These are phyloP conservation scores for Craspedostauros australis DNA, from an alignment of 108 stramenopile genomes.

Conservation along the genomic window DNA sequence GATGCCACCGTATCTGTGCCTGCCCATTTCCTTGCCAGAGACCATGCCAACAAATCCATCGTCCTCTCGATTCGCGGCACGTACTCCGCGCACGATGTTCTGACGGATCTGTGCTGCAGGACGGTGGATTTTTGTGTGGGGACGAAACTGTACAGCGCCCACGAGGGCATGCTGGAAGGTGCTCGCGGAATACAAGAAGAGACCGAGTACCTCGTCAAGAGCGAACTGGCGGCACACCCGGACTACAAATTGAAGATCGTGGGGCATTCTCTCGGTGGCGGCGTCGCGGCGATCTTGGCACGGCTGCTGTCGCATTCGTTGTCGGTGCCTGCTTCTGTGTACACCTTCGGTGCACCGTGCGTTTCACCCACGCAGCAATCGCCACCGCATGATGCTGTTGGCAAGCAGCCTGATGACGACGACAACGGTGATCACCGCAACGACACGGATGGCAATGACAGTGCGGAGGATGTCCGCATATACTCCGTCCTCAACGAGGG, in stretches of 20 bases:
- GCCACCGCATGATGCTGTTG: constrained; percentile 12
- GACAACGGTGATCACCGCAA: too few relatives aligned
- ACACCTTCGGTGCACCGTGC: constrained; percentile 18
- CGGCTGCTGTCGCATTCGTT: constrained; percentile 49
- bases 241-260: constrained; percentile 54
- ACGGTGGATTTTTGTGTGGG: constrained; percentile 28
- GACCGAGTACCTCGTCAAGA: constrained; percentile 37
- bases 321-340: constrained; percentile 3
- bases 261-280: constrained; percentile 67
- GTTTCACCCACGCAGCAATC: constrained; percentile 19
- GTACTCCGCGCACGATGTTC: constrained; percentile 50
- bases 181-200: constrained; percentile 32
- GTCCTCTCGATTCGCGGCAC: constrained; percentile 65
- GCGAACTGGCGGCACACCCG: constrained; percentile 34
- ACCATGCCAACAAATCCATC: constrained; percentile 29
- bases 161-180: constrained; percentile 68
- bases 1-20: constrained; percentile 1
- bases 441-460: constrained; percentile 3
- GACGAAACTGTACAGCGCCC: constrained; percentile 29
- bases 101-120: constrained; percentile 64
- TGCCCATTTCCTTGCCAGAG: constrained; percentile 56
- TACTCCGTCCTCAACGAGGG: constrained; percentile 56
- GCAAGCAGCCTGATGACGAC: too few relatives aligned
- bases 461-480: constrained; percentile 15
- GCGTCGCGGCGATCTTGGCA: constrained; percentile 56